Evolutionary conservation across 1,284 basidiomycete species (phyloP).

Genomic region (Trichosporon coremiiforme): DNA sequence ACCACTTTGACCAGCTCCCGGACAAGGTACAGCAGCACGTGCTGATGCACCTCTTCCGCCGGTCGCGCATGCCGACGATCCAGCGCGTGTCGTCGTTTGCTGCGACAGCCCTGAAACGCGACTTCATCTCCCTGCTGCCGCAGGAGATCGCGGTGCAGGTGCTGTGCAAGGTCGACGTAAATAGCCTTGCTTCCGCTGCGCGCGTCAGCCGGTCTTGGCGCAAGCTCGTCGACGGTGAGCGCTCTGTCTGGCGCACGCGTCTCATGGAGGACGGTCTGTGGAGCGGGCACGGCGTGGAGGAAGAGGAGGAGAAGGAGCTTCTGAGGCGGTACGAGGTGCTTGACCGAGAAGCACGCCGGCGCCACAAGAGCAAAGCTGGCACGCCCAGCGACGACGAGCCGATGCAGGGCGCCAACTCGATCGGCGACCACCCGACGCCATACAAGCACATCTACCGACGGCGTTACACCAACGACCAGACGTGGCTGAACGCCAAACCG

Average conservation of each 20-base stretch:
- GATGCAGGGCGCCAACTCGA: conserved; percentile 26
- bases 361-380: conserved; percentile 28
- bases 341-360: conserved; percentile 32
- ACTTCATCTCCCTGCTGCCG: conserved; percentile 52
- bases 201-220: conserved; percentile 51
- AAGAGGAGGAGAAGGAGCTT: conserved; percentile 49
- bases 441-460: conserved; percentile 53
- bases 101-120: conserved; percentile 49
- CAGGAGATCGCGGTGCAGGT: conserved; percentile 54
- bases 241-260: conserved; percentile 49
- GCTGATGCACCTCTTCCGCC: conserved; percentile 54
- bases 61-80: conserved; percentile 53
- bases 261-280: conserved; percentile 49
- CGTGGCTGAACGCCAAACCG: conserved; percentile 55
- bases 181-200: conserved; percentile 42
- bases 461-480: conserved; percentile 64
- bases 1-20: conserved; percentile 52
- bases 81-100: conserved; percentile 51
- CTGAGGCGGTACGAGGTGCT: conserved; percentile 43
- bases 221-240: conserved; percentile 50
- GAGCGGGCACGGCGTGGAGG: conserved; percentile 52
- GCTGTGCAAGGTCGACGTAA: conserved; percentile 45
- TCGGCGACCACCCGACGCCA: conserved; percentile 38
- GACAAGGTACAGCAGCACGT: conserved; percentile 56
- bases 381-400: conserved; percentile 45